Base-by-base conservation (phyloP, 139 green algal genomes). In the Dunaliella primolecta region DNA sequence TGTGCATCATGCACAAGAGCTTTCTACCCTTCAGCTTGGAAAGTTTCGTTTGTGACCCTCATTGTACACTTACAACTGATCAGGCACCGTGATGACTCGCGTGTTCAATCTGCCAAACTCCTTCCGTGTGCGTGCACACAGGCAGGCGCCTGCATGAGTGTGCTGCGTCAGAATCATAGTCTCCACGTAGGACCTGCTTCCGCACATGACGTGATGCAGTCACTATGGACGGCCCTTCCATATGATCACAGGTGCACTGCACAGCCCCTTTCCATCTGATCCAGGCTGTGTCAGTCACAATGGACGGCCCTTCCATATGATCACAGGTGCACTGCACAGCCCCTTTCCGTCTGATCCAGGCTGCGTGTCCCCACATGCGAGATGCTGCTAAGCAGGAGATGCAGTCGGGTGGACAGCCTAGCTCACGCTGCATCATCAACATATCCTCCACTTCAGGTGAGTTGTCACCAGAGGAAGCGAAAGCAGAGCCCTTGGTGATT, bases 261-360 rank as follows among this genome's bases (percentile, higher is more conserved):
- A 96, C 94, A 15, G 95, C 92, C 7, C 94, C 94, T 74, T 98
- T 98, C 87, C 82, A 87, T 0, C 88, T 97, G 31, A 93, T 96
- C 32, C 93, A 95, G 83, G 93, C 93, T 1, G 94, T 90, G 0
- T 84, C 91, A 56, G 89, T 91, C 0, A 75, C 89, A 78, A 95
- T 97, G 93, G 70, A 94, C 1, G 94, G 93, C 0, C 92, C 92
- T 0, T 94, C 29, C n/a, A 32, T 27, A 78, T 56, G 31, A 20
- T 3, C 81, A 57, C 82, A 90, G 31, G 94, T 98, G 33, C 95
- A 98, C 88, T 91, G 90, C 76, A 96, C 94, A 15, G 95, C 93
- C 7, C 94, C 94, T 74, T 98, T 98, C 88, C 82, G 88, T 0
- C 88, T 97, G 33, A 93, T 97, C n/a, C 93, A 95, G 83, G 93